A percentile compares a stretch with the other conserved stretches of the same genome.
Conservation (phyloP, 2,329 filamentous ascomycete species). For the Hypoxylon sp. region DNA sequence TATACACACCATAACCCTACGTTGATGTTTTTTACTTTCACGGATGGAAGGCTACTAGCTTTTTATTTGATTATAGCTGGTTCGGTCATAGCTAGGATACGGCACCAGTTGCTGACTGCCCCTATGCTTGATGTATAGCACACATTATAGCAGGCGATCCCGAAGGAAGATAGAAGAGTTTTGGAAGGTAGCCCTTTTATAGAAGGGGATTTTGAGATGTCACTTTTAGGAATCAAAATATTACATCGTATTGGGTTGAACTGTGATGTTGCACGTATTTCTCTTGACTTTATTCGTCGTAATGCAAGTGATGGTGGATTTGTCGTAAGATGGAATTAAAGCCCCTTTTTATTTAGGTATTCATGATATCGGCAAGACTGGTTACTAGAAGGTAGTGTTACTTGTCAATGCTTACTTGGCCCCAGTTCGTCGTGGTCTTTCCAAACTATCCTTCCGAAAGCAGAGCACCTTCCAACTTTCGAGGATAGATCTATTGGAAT, state of each 20-base stretch:
- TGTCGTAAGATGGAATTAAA: too few species aligned
- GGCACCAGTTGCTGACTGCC: constrained; percentile 13
- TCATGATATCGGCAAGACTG: constrained; percentile 10
- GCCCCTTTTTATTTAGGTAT: constrained; percentile 5
- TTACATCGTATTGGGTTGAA: constrained; percentile 1
- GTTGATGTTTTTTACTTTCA: constrained; percentile 17
- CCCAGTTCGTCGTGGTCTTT: not conserved
- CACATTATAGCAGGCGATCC: constrained; percentile 16
- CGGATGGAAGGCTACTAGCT: constrained; percentile 8
- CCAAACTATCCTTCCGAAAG: not conserved
- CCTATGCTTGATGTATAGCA: constrained; percentile 28
- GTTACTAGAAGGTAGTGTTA: not conserved
- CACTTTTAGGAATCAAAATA: constrained; percentile 16
- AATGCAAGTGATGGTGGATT: too few species aligned
- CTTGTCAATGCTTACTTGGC: constrained; percentile 1
- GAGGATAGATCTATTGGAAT: not conserved
- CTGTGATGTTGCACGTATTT: constrained; percentile 5
- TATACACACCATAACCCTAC: constrained; percentile 22
- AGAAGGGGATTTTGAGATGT: constrained; percentile 15
- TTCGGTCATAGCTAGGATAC: constrained; percentile 34
- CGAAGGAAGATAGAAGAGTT: constrained; percentile 9
- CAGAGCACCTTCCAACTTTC: constrained; percentile 2
- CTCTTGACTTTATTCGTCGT: too few species aligned
- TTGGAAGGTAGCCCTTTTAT: constrained; percentile 2
- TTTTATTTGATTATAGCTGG: constrained; percentile 29